Evolutionary conservation across 2,329 filamentous ascomycete genomes (phyloP), one percentile per base, ranked within the genome.

Genomic region (Fusarium sp.): DNA sequence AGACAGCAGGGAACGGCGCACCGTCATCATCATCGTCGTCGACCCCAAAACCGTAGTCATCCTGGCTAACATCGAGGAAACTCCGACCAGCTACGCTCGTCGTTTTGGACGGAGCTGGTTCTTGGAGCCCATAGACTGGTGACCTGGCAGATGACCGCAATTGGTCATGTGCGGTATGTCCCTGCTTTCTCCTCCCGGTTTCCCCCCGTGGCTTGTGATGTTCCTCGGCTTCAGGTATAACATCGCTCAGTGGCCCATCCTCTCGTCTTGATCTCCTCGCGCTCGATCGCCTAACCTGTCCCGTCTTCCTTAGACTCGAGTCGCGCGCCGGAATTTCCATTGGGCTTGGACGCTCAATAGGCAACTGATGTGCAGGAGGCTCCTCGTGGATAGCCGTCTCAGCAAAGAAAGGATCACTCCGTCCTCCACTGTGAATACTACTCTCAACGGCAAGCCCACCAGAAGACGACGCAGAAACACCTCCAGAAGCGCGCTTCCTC

Each of bases 1-100:
- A 87, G 9, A 95, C 87, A 1, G 91, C 88, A 0, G 93, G 93
- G 20, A 90, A 93, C 2, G 93, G 93, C 0, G 93, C 93, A 16
- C 91, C 91, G 20, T 94, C 91, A 25, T 93, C 89, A 3, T 84
- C 79, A 6, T 80, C 81, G 13, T 83, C 81, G 0, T 76, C 71
- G 11, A 29, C 35, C 42, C 75, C 72, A n/a, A 73, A 69, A 25
- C 69, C 59, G 11, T 83, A 80, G 20, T 84, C 82, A 10, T 82
- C 78, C 27, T 81, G 77, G 10, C 79, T 74, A 50, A 80, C 78
- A 25, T 77, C 74, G 5, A 80, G 75, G 47, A 77, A 74, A 8
- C 68, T 74, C 25, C 74, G 62, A 4, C 73, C 73, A 5, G 74
- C 75, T 3, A 76, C 73, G 5, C 75, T 71, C 25, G 71, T 70